Percentiles rank a stretch among this genome's conserved stretches.
phyloP scores from a whole-genome alignment of 2,329 filamentous ascomycete genomes.

The Delphinella strobiligena region DNA sequence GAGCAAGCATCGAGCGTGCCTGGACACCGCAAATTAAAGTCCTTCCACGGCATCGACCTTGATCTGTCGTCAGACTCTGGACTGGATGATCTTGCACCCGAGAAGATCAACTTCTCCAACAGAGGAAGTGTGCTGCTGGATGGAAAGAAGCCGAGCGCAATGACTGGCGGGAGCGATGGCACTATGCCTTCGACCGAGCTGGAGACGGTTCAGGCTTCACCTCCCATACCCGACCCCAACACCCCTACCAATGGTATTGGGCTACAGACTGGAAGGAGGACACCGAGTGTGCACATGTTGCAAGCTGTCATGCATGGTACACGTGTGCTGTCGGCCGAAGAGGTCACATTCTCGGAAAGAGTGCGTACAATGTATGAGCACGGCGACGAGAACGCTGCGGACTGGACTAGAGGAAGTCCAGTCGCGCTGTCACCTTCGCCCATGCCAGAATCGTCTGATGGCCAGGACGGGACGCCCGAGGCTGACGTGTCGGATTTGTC shows the following conservation, averaged over 20 bases:
- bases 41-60: conserved; percentile 39
- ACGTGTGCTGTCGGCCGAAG: conserved; percentile 49
- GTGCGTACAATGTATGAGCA: conserved; percentile 53
- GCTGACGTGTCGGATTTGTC: conserved; percentile 1
- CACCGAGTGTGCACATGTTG: conserved; percentile 24
- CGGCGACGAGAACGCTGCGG: conserved; percentile 43
- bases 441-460: not conserved
- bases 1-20: conserved; percentile 2
- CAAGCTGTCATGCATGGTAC: conserved; percentile 21
- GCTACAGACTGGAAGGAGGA: conserved; percentile 9
- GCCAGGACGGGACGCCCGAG: conserved; percentile 9
- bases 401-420: conserved; percentile 21
- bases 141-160: conserved; percentile 30
- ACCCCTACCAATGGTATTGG: not conserved
- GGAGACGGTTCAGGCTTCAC: not conserved
- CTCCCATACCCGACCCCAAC: not conserved
- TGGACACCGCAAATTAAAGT: conserved; percentile 10
- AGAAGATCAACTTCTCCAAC: conserved; percentile 46
- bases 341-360: conserved; percentile 49
- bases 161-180: conserved; percentile 15
- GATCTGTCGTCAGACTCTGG: conserved; percentile 43
- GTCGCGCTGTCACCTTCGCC: not conserved
- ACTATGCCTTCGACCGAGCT: conserved; percentile 4
- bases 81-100: conserved; percentile 38
- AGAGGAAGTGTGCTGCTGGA: conserved; percentile 48